Conservation (phyloP, 768 basidiomycete species). For the Lactifluus pinguis region DNA sequence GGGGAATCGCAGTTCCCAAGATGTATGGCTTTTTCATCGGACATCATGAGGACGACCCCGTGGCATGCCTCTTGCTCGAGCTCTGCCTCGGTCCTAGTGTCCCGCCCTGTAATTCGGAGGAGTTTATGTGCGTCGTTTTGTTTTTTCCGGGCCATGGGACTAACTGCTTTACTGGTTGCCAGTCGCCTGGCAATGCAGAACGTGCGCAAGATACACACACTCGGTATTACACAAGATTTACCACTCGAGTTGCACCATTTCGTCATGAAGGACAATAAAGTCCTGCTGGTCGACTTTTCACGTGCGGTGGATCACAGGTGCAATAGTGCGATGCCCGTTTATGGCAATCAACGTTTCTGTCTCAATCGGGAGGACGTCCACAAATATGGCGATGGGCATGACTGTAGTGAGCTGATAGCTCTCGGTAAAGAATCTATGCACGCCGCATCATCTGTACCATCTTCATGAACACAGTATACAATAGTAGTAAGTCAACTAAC, state of each 20-base stretch:
- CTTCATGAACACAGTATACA: neutral
- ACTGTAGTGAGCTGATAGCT: slow-evolving; percentile 4
- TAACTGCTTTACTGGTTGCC: neutral
- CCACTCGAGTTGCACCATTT: slow-evolving; percentile 10
- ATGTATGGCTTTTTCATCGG: slow-evolving; percentile 14
- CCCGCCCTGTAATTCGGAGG: neutral
- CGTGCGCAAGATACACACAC: slow-evolving; percentile 8
- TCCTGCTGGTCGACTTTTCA: slow-evolving; percentile 12
- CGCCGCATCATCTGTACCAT: neutral
- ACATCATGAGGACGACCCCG: neutral
- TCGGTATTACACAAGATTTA: slow-evolving; percentile 10
- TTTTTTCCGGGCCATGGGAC: neutral
- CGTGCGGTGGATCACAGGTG: slow-evolving; percentile 10
- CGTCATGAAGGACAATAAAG: slow-evolving; percentile 13
- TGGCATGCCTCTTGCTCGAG: slow-evolving; percentile 11
- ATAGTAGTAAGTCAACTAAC: no score
- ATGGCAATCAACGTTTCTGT: slow-evolving; percentile 5
- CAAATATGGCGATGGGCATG: neutral
- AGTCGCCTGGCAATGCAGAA: slow-evolving; percentile 11
- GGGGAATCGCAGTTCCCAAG: slow-evolving; percentile 10
- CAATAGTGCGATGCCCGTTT: slow-evolving; percentile 8
- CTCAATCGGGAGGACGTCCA: neutral
- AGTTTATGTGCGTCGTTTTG: slow-evolving; percentile 1
- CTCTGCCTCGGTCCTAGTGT: neutral
- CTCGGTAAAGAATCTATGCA: neutral